Percentiles rank a stretch among this genome's conserved stretches.
These are phyloP conservation scores for Aureoboletus auriporus DNA, from an alignment of 768 basidiomycete species.

Conservation along the genomic window DNA sequence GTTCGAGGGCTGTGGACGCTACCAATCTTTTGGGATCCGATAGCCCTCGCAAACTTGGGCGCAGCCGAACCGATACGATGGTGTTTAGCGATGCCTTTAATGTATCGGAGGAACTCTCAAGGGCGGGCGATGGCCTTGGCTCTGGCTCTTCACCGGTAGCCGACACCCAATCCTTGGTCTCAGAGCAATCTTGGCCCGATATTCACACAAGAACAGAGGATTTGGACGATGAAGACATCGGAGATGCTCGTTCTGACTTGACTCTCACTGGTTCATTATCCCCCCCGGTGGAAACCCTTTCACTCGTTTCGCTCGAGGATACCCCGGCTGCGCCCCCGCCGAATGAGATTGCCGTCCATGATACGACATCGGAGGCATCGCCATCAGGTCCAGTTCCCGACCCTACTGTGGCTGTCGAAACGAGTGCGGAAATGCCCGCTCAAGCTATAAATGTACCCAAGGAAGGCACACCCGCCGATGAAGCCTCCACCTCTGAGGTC, in stretches of 20 bases:
- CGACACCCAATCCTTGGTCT: constrained; percentile 9
- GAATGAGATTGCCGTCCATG: background rate
- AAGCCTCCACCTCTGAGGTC: background rate
- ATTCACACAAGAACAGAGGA: constrained; percentile 15
- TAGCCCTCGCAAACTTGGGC: constrained; percentile 45
- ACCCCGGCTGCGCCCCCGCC: background rate
- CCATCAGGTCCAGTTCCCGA: background rate
- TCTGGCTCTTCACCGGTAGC: constrained; percentile 1
- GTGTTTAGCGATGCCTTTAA: constrained; percentile 48
- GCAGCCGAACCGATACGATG: constrained; percentile 73
- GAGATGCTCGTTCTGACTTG: constrained; percentile 20
- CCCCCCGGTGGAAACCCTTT: constrained; percentile 25
- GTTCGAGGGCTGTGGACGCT: constrained; percentile 19
- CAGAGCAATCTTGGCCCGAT: constrained; percentile 10
- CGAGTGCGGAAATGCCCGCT: constrained; percentile 6
- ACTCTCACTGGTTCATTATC: constrained; percentile 17
- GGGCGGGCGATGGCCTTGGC: constrained; percentile 11
- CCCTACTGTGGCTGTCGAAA: constrained; percentile 1
- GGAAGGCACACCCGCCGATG: constrained; percentile 1
- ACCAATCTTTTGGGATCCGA: constrained; percentile 21
- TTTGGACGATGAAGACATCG: constrained; percentile 21
- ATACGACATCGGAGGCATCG: background rate
- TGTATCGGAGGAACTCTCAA: constrained; percentile 38
- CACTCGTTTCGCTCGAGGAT: constrained; percentile 25
- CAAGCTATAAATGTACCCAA: background rate